Base-by-base conservation (phyloP, 148 eudicot genomes). In the Rhododendron molle region DNA sequence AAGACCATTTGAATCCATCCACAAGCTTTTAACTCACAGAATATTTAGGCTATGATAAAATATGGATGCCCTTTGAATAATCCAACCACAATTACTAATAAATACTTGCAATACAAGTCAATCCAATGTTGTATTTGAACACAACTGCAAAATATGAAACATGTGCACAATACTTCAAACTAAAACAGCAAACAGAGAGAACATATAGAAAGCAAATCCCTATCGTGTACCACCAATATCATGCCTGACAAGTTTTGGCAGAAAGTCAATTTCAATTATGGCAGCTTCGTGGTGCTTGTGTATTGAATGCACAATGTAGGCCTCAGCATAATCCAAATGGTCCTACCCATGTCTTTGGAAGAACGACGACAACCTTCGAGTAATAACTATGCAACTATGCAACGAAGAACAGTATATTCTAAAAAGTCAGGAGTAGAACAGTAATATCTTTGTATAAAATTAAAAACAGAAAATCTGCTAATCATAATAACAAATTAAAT, bases 71-170 rank as follows among this genome's bases (percentile, higher is more conserved):
- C 76, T 84, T 83, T 82, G 47, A 84, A 87, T 34, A 88, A 87
- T 71, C 36, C 86, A 92, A 86, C 81, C 60, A 60, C 84, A 86
- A 88, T 47, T 77, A 76, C 54, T 84, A 89, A 82, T 88, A 79
- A 90, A 86, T 89, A 96, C 99, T 96, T 96, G 95, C 99, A 89
- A 96, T 95, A 95, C 99, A 96, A 50, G 95, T 95, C 99, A 94
- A 96, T 95, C 98, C 98, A 95, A 94, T 96, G 95, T 98, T 98
- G 94, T 92, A 97, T 89, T n/a, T 97, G 99, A 93, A 97, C 99
- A 97, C 98, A 97, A 93, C 98, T 97, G 96, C 98, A 95, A 93
- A 83, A 91, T 85, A 92, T 84, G 85, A 90, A 86, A 77, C 90
- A 89, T 88, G 88, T 76, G 79, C 90, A 90, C 91, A 85, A 86